Conservation (phyloP, 148 eudicot species). For the Arctostaphylos glauca region DNA sequence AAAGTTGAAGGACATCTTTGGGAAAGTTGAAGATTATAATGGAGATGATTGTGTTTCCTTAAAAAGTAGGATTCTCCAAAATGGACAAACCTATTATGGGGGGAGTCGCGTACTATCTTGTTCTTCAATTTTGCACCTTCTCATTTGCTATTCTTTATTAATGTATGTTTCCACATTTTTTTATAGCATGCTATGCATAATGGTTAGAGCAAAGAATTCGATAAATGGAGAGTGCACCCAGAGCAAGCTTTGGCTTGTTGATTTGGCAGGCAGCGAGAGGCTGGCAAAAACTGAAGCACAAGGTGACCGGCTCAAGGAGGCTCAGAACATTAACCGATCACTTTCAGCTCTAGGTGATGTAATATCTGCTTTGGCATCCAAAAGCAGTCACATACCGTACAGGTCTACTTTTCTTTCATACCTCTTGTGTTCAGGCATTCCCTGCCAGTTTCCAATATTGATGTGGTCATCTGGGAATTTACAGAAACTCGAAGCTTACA, state of each 20-base stretch:
- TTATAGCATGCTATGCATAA: constrained; percentile 53
- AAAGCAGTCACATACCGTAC: constrained; percentile 70
- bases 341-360: constrained; percentile 86
- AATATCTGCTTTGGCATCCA: constrained; percentile 67
- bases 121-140: neutral
- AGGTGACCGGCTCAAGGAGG: constrained; percentile 77
- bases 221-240: constrained; percentile 62
- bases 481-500: constrained; percentile 91
- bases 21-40: neutral
- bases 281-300: constrained; percentile 65
- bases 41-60: neutral
- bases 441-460: constrained; percentile 8
- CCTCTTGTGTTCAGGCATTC: constrained; percentile 6
- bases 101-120: neutral
- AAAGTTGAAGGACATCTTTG: neutral
- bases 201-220: constrained; percentile 51
- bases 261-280: constrained; percentile 84
- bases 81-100: neutral
- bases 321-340: constrained; percentile 70
- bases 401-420: constrained; percentile 34
- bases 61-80: neutral
- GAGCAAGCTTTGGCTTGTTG: constrained; percentile 76
- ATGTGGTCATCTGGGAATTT: constrained; percentile 15
- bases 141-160: neutral
- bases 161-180: neutral